Evolutionary conservation across 2,329 filamentous ascomycete species (phyloP), one percentile per base, ranked within the genome.

Genomic region (Pyricularia grisea): DNA sequence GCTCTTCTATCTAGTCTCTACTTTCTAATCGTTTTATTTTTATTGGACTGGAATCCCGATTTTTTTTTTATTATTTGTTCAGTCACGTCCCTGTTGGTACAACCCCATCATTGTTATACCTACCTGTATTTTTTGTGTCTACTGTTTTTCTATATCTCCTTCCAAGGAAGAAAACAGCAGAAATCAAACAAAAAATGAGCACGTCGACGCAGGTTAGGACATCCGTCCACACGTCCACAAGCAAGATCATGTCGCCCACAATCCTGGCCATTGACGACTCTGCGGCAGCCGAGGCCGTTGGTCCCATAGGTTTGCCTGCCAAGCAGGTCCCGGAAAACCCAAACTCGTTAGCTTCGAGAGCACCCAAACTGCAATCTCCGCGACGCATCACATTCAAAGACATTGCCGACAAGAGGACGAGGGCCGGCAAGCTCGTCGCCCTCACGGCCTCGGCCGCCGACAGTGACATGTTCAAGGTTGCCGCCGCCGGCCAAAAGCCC

Each of bases 391-490:
- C 88, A 63, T 78, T 92, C 76, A 85, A 89, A 73, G 87, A 87
- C 71, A 88, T 97, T 69, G 78, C 85, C 68, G 87, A 86, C 58
- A 84, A 90, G 73, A 87, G 94, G 66, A 85, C 85, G 71, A 92
- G 90, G 74, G 85, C 87, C n/a, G 90, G 90, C 3, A 88, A 87
- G 74, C 82, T 95, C 58, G 83, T 91, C 71, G 92, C 89, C 23
- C 91, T 91, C 55, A 86, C 92, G 65, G 94, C 94, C 36, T 92
- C 93, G 11, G 85, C 86, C 67, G 90, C 91, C 2, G 89, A 90
- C 78, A 92, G 92, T 78, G 90, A 94, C 74, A 88, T 91, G 82
- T 97, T 96, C 80, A 95, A 95, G 80, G 88, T 88, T 68, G 84
- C 87, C 68, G 27, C 73, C 6, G 11, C 55, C 4, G 31, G 31